Percentiles rank a stretch among this genome's conserved stretches.
Evolutionary conservation across 2,329 filamentous ascomycete species (phyloP).

Genomic region (Colletotrichum sp.): DNA sequence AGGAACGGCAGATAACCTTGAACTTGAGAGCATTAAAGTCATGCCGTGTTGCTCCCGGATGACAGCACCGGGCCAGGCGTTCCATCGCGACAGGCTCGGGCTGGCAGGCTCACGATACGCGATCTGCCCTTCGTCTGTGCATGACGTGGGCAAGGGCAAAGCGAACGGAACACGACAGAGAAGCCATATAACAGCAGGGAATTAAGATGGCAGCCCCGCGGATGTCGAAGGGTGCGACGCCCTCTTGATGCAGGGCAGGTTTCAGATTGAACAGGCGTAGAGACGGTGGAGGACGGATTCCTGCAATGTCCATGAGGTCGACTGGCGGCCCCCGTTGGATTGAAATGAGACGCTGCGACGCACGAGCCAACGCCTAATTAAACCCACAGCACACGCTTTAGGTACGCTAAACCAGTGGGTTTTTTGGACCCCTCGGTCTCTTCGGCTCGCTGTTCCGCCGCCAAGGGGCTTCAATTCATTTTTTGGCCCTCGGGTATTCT

Average conservation of each 20-base stretch:
- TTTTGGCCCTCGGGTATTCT: neutral
- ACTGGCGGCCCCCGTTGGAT: neutral
- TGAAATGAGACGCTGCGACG: constrained; percentile 1
- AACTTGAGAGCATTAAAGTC: neutral
- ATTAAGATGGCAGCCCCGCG: constrained; percentile 5
- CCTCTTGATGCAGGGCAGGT: constrained; percentile 19
- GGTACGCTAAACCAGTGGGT: neutral
- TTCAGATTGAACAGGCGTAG: constrained; percentile 17
- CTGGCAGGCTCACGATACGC: neutral
- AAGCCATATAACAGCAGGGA: neutral
- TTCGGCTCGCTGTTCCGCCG: constrained; percentile 6
- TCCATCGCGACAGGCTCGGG: neutral
- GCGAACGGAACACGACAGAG: neutral
- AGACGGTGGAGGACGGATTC: neutral
- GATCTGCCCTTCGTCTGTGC: neutral
- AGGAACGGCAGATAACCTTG: neutral
- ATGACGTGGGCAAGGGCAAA: constrained; percentile 5
- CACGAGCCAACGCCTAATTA: constrained; percentile 19
- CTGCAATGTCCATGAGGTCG: neutral
- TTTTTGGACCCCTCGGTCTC: neutral
- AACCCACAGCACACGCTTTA: constrained; percentile 1
- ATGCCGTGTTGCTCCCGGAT: neutral
- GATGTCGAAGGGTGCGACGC: neutral
- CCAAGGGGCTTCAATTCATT: neutral
- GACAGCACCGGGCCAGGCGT: constrained; percentile 10